Evolutionary conservation across 1,284 basidiomycete species (phyloP).

Genomic region (Thecaphora frezii): DNA sequence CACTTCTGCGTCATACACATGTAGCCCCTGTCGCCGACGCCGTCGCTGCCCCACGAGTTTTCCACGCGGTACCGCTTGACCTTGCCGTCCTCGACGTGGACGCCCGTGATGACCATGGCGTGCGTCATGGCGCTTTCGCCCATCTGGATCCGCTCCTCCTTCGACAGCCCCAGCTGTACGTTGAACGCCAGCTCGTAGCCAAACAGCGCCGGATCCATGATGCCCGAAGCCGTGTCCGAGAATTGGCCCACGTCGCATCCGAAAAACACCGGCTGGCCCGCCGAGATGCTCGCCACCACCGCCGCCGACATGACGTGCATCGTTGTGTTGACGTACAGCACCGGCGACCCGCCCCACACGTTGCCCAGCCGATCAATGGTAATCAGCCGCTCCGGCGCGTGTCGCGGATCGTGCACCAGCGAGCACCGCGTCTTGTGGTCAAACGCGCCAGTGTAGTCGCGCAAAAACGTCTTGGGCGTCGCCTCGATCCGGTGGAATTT

Average conservation of each 20-base stretch:
- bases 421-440: constrained; percentile 77
- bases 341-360: constrained; percentile 78
- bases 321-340: constrained; percentile 84
- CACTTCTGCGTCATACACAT: constrained; percentile 76
- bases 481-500: constrained; percentile 75
- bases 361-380: constrained; percentile 91
- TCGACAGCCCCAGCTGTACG: constrained; percentile 68
- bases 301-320: constrained; percentile 76
- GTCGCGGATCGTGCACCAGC: constrained; percentile 90
- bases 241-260: constrained; percentile 83
- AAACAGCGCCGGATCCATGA: constrained; percentile 83
- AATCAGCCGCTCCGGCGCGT: constrained; percentile 79
- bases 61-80: constrained; percentile 89
- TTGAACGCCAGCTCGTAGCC: constrained; percentile 68
- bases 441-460: constrained; percentile 57
- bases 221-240: constrained; percentile 66
- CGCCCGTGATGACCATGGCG: constrained; percentile 64
- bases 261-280: constrained; percentile 88
- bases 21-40: constrained; percentile 79
- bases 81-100: constrained; percentile 63
- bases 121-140: constrained; percentile 87
- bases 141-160: constrained; percentile 79
- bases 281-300: constrained; percentile 71
- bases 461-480: constrained; percentile 73
- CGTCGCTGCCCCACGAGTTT: constrained; percentile 84